Evolutionary conservation across 495 filamentous ascomycete species (phyloP).

Genomic region (Penicillium flavigenum): DNA sequence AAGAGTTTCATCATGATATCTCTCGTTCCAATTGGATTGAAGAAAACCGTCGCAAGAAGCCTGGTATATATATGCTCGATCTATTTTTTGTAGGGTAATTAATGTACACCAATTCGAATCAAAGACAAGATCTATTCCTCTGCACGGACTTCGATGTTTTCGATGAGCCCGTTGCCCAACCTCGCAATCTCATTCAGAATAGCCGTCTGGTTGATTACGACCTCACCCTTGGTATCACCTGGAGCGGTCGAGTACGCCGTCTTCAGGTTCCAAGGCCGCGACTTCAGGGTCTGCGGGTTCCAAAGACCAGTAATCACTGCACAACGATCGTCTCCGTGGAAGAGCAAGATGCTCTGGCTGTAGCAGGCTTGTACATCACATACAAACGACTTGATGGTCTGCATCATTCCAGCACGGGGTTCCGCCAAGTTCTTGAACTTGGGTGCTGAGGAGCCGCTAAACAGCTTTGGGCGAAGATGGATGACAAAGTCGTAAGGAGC

Average conservation of each 20-base stretch:
- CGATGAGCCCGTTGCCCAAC: conserved; percentile 45
- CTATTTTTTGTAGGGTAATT: not conserved
- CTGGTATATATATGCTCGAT: not conserved
- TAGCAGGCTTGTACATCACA: conserved; percentile 61
- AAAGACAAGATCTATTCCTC: not conserved
- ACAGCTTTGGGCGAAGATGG: conserved; percentile 57
- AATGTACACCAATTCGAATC: conserved; percentile 9
- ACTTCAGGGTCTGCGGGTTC: conserved; percentile 64
- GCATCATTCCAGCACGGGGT: conserved; percentile 35
- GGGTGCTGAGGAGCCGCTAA: conserved; percentile 24
- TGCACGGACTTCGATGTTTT: conserved; percentile 37
- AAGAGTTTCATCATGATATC: not conserved
- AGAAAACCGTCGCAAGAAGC: not conserved
- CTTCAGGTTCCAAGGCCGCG: conserved; percentile 61
- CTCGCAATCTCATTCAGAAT: conserved; percentile 76
- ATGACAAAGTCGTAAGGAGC: conserved; percentile 84
- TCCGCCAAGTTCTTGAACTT: conserved; percentile 72
- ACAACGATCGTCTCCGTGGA: conserved; percentile 59
- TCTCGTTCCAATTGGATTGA: not conserved
- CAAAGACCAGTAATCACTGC: conserved; percentile 72
- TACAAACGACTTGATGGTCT: conserved; percentile 50
- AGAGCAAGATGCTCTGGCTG: conserved; percentile 66
- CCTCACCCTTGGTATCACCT: conserved; percentile 31
- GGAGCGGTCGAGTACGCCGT: conserved; percentile 67
- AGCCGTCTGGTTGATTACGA: conserved; percentile 67